Percentiles rank a stretch among this genome's conserved stretches.
phyloP scores from a whole-genome alignment of 768 basidiomycete genomes.

The Tylopilus intermedius region DNA sequence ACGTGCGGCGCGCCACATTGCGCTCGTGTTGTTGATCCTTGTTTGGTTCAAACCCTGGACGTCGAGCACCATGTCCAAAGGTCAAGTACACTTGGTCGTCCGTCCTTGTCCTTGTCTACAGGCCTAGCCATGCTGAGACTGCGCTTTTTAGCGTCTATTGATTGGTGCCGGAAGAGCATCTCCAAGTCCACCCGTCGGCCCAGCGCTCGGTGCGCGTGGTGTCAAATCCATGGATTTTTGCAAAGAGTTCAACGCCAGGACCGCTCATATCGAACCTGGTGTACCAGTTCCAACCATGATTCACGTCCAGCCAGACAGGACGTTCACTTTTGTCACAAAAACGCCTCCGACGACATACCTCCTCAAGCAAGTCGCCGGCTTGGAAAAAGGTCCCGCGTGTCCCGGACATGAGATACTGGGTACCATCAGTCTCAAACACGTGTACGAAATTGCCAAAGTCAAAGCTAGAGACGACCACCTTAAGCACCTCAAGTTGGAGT shows the following conservation, averaged over 20 bases:
- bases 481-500: slow-evolving; percentile 80
- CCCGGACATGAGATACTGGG: slow-evolving; percentile 75
- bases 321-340: slow-evolving; percentile 90
- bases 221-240: slow-evolving; percentile 99
- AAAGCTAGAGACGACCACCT: slow-evolving; percentile 88
- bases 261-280: slow-evolving; percentile 79
- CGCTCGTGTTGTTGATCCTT: slow-evolving; percentile 14
- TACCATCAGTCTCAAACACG: slow-evolving; percentile 90
- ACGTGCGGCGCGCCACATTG: slow-evolving; percentile 14
- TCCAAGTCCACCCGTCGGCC: slow-evolving; percentile 93
- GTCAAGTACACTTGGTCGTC: slow-evolving; percentile 74
- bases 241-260: slow-evolving; percentile 99
- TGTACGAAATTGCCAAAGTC: slow-evolving; percentile 98
- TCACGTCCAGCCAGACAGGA: slow-evolving; percentile 88
- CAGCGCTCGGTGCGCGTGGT: slow-evolving; percentile 94
- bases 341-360: slow-evolving; percentile 88
- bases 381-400: slow-evolving; percentile 85
- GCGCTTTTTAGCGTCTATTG: slow-evolving; percentile 60
- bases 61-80: slow-evolving; percentile 57
- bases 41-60: slow-evolving; percentile 17
- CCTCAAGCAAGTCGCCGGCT: slow-evolving; percentile 83
- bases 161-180: slow-evolving; percentile 93
- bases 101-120: slow-evolving; percentile 28
- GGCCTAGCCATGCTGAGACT: slow-evolving; percentile 12
- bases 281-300: slow-evolving; percentile 90